Percentiles rank a stretch among this genome's conserved stretches.
phyloP scores from a whole-genome alignment of 2,329 filamentous ascomycete species.

The Alternaria burnsii region DNA sequence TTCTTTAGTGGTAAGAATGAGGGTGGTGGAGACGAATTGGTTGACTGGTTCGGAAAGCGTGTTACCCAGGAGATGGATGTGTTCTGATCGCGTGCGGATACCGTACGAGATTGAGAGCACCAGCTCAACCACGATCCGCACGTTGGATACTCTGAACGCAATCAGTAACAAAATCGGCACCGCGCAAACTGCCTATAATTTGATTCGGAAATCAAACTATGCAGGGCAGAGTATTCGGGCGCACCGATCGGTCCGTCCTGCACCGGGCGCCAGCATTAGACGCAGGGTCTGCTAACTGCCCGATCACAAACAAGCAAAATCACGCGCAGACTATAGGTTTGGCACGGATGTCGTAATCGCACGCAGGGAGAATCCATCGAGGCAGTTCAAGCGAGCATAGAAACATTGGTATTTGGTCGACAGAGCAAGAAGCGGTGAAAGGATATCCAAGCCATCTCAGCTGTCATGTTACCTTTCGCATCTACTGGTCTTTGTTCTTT shows the following conservation, averaged over 20 bases:
- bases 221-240: conserved; percentile 20
- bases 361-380: not conserved
- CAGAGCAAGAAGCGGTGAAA: not conserved
- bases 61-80: conserved; percentile 74
- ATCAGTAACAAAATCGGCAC: not conserved
- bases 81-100: conserved; percentile 60
- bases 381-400: not conserved
- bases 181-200: not conserved
- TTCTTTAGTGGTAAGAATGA: conserved; percentile 67
- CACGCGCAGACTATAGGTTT: conserved; percentile 1
- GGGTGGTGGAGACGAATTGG: conserved; percentile 71
- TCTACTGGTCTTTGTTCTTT: not conserved
- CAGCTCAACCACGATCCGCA: not conserved
- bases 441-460: not conserved
- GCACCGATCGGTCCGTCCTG: conserved; percentile 14
- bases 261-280: conserved; percentile 19
- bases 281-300: not conserved
- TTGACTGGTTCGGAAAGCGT: conserved; percentile 82
- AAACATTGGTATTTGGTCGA: not conserved
- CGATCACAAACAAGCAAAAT: not conserved
- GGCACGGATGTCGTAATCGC: not conserved
- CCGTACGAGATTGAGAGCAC: not conserved
- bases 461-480: not conserved
- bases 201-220: conserved; percentile 2
- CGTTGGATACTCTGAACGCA: not conserved